Evolutionary conservation across 192 early-diverging fungal genomes (phyloP).

Genomic region (Backusella parvicylindrica): DNA sequence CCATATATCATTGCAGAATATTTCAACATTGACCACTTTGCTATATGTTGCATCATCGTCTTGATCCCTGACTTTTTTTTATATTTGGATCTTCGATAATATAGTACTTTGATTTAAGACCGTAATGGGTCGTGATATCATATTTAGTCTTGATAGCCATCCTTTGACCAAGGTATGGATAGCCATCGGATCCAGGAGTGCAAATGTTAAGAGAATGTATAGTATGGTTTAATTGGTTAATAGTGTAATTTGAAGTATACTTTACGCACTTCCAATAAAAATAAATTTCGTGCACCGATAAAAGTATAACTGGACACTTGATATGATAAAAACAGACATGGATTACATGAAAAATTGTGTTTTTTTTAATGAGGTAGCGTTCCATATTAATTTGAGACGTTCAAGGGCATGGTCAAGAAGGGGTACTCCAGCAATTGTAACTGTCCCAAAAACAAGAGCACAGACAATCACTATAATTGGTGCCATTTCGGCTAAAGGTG

Average conservation of each 20-base stretch:
- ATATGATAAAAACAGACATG: background rate
- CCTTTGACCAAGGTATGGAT: background rate
- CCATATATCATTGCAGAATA: background rate
- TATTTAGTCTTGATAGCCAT: background rate
- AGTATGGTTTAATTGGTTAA: background rate
- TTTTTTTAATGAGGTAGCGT: background rate
- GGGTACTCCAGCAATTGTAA: background rate
- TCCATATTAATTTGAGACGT: background rate
- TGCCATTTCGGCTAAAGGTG: background rate
- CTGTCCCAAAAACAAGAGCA: background rate
- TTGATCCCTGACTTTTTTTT: background rate
- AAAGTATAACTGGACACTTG: background rate
- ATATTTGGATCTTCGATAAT: background rate
- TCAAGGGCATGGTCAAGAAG: background rate
- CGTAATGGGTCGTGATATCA: background rate
- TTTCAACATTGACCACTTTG: background rate
- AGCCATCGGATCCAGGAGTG: background rate
- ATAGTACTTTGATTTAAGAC: background rate
- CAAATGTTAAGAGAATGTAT: background rate
- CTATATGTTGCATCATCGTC: background rate
- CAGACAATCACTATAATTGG: background rate
- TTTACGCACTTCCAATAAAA: background rate
- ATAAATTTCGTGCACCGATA: too few species aligned
- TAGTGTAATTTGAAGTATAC: background rate
- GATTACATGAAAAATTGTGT: background rate